phyloP scores from a whole-genome alignment of 2,329 filamentous ascomycete species.

The Rosellinia necatrix region DNA sequence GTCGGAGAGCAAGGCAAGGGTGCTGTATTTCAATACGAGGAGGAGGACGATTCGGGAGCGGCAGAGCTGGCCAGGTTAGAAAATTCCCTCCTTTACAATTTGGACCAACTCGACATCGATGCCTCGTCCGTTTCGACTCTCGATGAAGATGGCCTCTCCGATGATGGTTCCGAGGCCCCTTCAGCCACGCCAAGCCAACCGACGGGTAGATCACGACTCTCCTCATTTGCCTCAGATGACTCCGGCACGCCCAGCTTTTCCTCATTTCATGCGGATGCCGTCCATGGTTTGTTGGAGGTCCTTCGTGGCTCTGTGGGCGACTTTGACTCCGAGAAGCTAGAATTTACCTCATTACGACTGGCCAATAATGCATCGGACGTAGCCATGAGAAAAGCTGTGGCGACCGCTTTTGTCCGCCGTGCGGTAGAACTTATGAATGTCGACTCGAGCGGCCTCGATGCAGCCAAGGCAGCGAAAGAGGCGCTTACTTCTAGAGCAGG shows the following conservation, averaged over 20 bases:
- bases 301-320: conserved; percentile 75
- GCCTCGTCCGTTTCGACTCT: conserved; percentile 61
- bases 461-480: conserved; percentile 66
- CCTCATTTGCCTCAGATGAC: conserved; percentile 74
- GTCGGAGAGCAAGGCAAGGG: conserved; percentile 58
- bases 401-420: conserved; percentile 81
- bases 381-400: conserved; percentile 85
- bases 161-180: conserved; percentile 68
- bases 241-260: conserved; percentile 62
- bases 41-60: conserved; percentile 55
- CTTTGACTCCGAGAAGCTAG: conserved; percentile 81
- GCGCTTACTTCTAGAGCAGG: conserved; percentile 61
- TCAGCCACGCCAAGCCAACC: conserved; percentile 55
- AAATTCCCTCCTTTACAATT: conserved; percentile 59
- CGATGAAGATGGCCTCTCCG: conserved; percentile 67
- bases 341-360: conserved; percentile 92
- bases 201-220: conserved; percentile 68
- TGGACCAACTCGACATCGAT: conserved; percentile 57
- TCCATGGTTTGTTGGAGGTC: conserved; percentile 83
- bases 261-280: conserved; percentile 85
- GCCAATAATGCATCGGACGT: conserved; percentile 87
- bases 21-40: conserved; percentile 51
- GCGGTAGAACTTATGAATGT: conserved; percentile 69
- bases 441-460: conserved; percentile 58
- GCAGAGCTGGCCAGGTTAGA: conserved; percentile 58